Evolutionary conservation across 345 rosid genomes (phyloP).

Genomic region (Syzygium grande): DNA sequence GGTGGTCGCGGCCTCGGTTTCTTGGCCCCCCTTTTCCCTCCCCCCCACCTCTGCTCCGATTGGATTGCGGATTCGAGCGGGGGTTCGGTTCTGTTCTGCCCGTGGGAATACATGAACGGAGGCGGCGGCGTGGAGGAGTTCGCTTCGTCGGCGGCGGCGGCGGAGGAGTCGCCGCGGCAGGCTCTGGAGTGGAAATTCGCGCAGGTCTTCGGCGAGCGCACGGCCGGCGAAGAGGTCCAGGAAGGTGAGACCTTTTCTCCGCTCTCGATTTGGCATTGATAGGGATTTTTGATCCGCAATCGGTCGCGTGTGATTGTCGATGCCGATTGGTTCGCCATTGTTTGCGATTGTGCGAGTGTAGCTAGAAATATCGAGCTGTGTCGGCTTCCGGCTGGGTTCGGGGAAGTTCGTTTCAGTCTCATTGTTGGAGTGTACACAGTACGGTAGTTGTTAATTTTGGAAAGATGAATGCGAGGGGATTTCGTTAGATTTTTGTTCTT

Average conservation of each 20-base stretch:
- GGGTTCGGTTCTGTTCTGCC: background rate
- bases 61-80: background rate
- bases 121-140: constrained; percentile 38
- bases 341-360: background rate
- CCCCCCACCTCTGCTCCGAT: background rate
- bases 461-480: background rate
- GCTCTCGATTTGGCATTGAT: constrained; percentile 2
- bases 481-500: background rate
- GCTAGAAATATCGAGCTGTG: background rate
- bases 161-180: constrained; percentile 36
- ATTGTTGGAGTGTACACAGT: background rate
- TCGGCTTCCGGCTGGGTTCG: background rate
- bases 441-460: background rate
- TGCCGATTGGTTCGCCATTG: background rate
- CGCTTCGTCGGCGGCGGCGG: constrained; percentile 31
- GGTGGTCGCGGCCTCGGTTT: background rate
- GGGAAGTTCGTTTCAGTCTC: background rate
- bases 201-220: constrained; percentile 96
- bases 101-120: constrained; percentile 36
- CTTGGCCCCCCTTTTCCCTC: too few species aligned
- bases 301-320: background rate
- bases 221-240: constrained; percentile 95
- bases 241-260: constrained; percentile 40
- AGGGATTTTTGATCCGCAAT: constrained; percentile 4
- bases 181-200: constrained; percentile 95